These are phyloP conservation scores for Dendrothele bispora DNA, from an alignment of 768 basidiomycete species.

Conservation along the genomic window DNA sequence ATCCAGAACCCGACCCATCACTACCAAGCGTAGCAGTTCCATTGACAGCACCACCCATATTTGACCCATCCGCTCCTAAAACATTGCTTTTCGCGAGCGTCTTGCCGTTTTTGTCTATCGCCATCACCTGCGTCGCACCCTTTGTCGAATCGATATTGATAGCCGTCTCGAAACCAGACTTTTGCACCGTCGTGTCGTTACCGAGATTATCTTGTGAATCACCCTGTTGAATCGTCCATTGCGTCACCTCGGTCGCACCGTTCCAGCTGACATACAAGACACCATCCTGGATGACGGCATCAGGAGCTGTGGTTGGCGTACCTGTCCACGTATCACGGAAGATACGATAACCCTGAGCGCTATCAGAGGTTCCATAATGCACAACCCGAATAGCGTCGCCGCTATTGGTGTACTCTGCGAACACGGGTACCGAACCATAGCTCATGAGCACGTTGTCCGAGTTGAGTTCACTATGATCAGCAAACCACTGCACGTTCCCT, in stretches of 20 bases:
- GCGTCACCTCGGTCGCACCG: conserved; percentile 15
- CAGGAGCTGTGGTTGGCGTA: conserved; percentile 12
- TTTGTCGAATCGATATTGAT: conserved; percentile 10
- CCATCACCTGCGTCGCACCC: too few relatives aligned
- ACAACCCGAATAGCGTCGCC: conserved; percentile 5
- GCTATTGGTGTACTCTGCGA: neutral
- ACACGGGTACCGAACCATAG: conserved; percentile 7
- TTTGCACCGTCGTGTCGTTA: conserved; percentile 4
- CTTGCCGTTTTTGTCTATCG: too few relatives aligned
- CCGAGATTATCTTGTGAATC: neutral
- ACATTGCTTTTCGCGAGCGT: too few relatives aligned
- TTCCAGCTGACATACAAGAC: conserved; percentile 17
- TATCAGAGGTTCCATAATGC: conserved; percentile 6
- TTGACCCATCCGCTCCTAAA: too few relatives aligned
- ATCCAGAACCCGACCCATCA: too few relatives aligned
- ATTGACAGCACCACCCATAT: too few relatives aligned
- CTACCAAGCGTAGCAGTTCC: too few relatives aligned
- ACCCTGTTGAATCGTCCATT: conserved; percentile 6
- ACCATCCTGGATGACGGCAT: neutral
- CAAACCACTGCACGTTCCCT: too few relatives aligned
- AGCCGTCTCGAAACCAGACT: conserved; percentile 17
- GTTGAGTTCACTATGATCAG: too few relatives aligned
- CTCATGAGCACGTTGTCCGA: too few relatives aligned
- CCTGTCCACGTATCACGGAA: conserved; percentile 11
- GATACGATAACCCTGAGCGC: neutral